These are phyloP conservation scores for Exidia glandulosa DNA, from an alignment of 768 basidiomycete species.

Conservation along the genomic window DNA sequence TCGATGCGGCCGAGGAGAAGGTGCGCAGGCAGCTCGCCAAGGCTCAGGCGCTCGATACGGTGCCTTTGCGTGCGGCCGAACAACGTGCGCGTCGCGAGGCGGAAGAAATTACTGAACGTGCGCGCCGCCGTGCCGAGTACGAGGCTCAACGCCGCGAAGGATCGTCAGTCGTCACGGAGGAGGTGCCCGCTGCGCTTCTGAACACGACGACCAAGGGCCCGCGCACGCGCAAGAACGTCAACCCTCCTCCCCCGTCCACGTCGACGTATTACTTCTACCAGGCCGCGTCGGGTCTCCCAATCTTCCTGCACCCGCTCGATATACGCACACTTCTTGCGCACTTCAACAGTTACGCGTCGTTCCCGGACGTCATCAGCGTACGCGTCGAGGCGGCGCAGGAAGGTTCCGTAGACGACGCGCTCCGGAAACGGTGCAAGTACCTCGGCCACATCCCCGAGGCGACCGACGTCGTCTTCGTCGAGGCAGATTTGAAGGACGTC, in stretches of 20 bases:
- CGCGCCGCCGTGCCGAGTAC: conserved; percentile 15
- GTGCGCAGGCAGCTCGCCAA: conserved; percentile 73
- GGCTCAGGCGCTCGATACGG: conserved; percentile 63
- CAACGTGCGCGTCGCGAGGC: conserved; percentile 50
- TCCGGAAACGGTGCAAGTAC: conserved; percentile 92
- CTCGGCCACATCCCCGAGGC: conserved; percentile 85
- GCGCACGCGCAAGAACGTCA: conserved; percentile 65
- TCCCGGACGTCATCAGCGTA: conserved; percentile 73
- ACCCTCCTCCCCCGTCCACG: conserved; percentile 77
- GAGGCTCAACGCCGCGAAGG: conserved; percentile 8
- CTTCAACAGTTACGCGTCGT: conserved; percentile 67
- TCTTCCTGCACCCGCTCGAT: conserved; percentile 93
- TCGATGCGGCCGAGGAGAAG: conserved; percentile 67
- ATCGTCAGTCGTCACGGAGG: conserved; percentile 13
- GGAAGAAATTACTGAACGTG: conserved; percentile 41
- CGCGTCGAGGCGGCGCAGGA: conserved; percentile 68
- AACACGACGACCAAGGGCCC: conserved; percentile 32
- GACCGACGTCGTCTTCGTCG: conserved; percentile 88
- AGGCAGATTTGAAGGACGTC: conserved; percentile 70
- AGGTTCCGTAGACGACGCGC: conserved; percentile 81
- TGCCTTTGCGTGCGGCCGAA: conserved; percentile 49
- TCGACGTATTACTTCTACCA: conserved; percentile 96
- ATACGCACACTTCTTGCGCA: conserved; percentile 85
- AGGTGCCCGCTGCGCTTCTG: conserved; percentile 52
- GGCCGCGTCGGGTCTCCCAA: conserved; percentile 77